These are phyloP conservation scores for Fraxinus dipetala DNA, from an alignment of 305 asterid species.

Conservation along the genomic window DNA sequence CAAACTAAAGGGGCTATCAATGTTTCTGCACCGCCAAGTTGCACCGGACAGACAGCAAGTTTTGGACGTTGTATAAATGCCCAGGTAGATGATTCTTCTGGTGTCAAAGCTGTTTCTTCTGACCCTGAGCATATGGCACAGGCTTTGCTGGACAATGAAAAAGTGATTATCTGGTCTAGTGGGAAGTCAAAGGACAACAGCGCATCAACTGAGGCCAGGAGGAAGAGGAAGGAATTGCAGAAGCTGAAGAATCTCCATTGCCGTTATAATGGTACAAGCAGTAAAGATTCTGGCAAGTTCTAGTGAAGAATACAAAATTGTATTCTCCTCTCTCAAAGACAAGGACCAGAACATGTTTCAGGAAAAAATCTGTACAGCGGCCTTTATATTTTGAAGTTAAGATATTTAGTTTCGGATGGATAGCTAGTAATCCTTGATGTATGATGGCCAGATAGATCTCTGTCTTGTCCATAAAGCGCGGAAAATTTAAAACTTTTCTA, in stretches of 20 bases:
- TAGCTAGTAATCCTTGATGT: not conserved
- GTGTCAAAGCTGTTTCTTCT: constrained; percentile 19
- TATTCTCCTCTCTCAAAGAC: not conserved
- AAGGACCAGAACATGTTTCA: not conserved
- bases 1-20: not conserved
- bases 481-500: not conserved
- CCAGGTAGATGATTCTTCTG: constrained; percentile 1
- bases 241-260: constrained; percentile 35
- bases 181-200: constrained; percentile 21
- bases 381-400: not conserved
- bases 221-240: constrained; percentile 66
- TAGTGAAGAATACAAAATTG: not conserved
- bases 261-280: constrained; percentile 6
- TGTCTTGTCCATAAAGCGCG: not conserved
- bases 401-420: not conserved
- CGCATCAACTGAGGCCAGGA: constrained; percentile 57
- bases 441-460: not conserved
- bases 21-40: constrained; percentile 24
- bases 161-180: not conserved
- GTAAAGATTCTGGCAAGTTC: not conserved
- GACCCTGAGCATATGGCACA: not conserved
- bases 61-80: not conserved
- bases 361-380: not conserved
- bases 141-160: constrained; percentile 10
- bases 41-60: constrained; percentile 9